phyloP scores from a whole-genome alignment of 83 land plant genomes.

The Isoetes engelmannii region DNA sequence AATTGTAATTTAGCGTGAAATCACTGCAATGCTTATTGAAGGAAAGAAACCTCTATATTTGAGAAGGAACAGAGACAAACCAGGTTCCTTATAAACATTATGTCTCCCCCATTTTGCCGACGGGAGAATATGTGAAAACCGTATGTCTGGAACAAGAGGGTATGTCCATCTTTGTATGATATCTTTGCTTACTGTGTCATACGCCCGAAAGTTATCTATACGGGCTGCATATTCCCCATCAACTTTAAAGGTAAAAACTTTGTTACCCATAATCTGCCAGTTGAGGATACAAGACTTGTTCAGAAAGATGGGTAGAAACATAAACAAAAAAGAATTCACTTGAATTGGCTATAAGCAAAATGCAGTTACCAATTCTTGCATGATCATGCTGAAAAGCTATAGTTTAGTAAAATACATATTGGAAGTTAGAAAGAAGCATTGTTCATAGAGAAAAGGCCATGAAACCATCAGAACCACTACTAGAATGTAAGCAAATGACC shows the following conservation, averaged over 20 bases:
- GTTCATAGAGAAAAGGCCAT: too few species aligned
- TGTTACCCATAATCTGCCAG: slow-evolving; percentile 85
- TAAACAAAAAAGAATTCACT: too few species aligned
- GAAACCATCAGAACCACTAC: too few species aligned
- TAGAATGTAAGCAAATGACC: too few species aligned
- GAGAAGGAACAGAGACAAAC: slow-evolving; percentile 28
- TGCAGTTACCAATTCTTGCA: too few species aligned
- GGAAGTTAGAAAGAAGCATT: too few species aligned
- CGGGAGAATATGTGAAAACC: slow-evolving; percentile 38
- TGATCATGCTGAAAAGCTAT: too few species aligned
- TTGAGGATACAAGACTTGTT: too few species aligned
- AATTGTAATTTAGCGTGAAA: neutral
- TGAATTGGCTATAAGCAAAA: too few species aligned
- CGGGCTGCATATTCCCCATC: slow-evolving; percentile 78
- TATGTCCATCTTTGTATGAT: slow-evolving; percentile 91
- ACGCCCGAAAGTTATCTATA: slow-evolving; percentile 77
- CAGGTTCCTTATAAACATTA: slow-evolving; percentile 67
- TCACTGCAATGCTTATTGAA: neutral
- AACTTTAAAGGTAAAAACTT: slow-evolving; percentile 81
- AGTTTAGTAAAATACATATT: too few species aligned
- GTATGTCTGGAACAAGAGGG: slow-evolving; percentile 84
- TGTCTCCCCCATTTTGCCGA: slow-evolving; percentile 48
- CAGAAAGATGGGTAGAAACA: too few species aligned
- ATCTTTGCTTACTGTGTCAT: slow-evolving; percentile 85
- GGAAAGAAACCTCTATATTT: neutral